Evolutionary conservation across 371 early-diverging fungal species (phyloP).

Genomic region (Actinomortierella wolfii): DNA sequence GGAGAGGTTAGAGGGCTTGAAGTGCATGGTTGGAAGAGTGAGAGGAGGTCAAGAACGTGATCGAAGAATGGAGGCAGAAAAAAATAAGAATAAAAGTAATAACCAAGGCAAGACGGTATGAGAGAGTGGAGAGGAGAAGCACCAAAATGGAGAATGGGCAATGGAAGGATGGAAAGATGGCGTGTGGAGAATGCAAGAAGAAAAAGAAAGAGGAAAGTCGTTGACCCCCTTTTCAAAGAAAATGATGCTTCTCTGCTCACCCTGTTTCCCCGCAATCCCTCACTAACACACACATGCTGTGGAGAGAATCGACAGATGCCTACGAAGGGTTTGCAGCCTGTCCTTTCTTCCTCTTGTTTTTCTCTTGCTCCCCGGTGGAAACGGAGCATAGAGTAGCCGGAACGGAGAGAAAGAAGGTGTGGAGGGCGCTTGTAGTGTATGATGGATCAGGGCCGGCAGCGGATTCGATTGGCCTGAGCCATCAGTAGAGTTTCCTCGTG

Average conservation of each 20-base stretch:
- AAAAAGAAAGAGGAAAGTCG: not conserved
- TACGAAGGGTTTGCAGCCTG: no score
- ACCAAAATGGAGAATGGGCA: not conserved
- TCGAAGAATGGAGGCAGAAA: constrained; percentile 1
- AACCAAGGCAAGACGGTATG: constrained; percentile 1
- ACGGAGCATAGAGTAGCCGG: no score
- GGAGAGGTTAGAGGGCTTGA: constrained; percentile 36
- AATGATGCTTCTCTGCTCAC: no score
- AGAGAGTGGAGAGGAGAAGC: not conserved
- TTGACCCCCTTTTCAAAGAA: no score
- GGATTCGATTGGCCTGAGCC: not conserved
- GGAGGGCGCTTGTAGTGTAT: no score
- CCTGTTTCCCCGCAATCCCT: no score
- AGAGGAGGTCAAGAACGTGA: not conserved
- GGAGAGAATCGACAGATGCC: no score
- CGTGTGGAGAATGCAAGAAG: not conserved
- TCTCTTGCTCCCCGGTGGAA: no score
- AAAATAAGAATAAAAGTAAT: constrained; percentile 1
- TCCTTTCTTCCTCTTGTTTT: no score
- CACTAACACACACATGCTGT: no score
- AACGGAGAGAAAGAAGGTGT: no score
- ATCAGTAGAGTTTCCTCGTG: not conserved
- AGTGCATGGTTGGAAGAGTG: constrained; percentile 16
- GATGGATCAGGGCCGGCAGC: not conserved
- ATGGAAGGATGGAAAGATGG: not conserved